phyloP scores from a whole-genome alignment of 2,329 filamentous ascomycete genomes.

The Bipolaris victoriae region DNA sequence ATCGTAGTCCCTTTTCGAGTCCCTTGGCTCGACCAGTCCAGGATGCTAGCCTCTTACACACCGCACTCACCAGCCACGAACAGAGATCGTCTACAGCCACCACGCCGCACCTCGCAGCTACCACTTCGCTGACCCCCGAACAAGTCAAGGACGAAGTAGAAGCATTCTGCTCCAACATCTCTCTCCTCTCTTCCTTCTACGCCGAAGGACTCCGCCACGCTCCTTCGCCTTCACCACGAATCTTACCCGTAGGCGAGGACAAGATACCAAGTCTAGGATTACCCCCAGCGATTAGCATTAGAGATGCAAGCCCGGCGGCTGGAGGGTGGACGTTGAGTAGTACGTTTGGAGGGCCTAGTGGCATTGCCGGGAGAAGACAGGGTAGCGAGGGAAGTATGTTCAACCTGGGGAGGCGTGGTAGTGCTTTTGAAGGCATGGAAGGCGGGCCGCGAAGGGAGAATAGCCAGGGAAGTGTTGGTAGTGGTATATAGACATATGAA shows the following conservation, averaged over 20 bases:
- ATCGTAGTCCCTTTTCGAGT: constrained; percentile 45
- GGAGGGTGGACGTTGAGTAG: constrained; percentile 36
- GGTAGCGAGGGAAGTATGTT: constrained; percentile 38
- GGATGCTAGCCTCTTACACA: constrained; percentile 42
- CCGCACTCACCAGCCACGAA: constrained; percentile 37
- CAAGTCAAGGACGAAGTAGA: constrained; percentile 54
- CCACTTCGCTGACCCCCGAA: constrained; percentile 40
- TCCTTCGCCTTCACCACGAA: constrained; percentile 50
- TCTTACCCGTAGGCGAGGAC: constrained; percentile 41
- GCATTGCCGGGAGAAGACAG: constrained; percentile 40
- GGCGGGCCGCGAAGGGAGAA: constrained; percentile 27
- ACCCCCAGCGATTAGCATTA: constrained; percentile 49
- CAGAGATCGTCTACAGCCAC: constrained; percentile 16
- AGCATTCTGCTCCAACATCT: constrained; percentile 51
- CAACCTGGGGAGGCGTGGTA: constrained; percentile 28
- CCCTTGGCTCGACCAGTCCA: constrained; percentile 46
- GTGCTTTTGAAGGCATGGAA: constrained; percentile 27
- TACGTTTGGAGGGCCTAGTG: constrained; percentile 24
- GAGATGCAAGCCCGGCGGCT: constrained; percentile 42
- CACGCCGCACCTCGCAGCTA: constrained; percentile 10
- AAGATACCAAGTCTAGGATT: constrained; percentile 53
- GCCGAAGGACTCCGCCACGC: constrained; percentile 45
- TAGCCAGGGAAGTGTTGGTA: constrained; percentile 33
- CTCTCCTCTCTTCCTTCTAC: constrained; percentile 53
- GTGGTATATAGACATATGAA: neutral